phyloP scores from a whole-genome alignment of 805 yeast species.

The Cyberlindnera saturnus region DNA sequence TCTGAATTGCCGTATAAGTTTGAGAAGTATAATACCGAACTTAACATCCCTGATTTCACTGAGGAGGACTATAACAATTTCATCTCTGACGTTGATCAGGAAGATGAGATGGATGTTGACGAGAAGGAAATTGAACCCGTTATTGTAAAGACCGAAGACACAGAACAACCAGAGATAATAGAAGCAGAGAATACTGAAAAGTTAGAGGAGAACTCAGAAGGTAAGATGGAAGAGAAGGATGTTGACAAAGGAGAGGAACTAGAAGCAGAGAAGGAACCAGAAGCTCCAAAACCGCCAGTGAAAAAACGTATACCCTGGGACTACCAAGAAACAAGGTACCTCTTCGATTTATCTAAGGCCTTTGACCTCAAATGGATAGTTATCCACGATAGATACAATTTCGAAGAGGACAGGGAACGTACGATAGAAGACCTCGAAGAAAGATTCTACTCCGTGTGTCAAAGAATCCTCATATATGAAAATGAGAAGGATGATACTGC shows the following conservation, averaged over 20 bases:
- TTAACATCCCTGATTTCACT: slow-evolving; percentile 65
- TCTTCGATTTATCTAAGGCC: slow-evolving; percentile 65
- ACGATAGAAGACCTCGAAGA: slow-evolving; percentile 77
- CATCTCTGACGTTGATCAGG: slow-evolving; percentile 30
- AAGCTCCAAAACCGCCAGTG: slow-evolving; percentile 25
- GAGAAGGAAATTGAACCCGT: slow-evolving; percentile 2
- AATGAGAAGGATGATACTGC: slow-evolving; percentile 34
- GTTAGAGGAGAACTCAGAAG: neutral
- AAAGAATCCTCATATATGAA: slow-evolving; percentile 42
- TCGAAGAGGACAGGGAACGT: slow-evolving; percentile 26
- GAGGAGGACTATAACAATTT: slow-evolving; percentile 52
- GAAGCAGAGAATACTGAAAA: neutral
- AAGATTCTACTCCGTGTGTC: slow-evolving; percentile 68
- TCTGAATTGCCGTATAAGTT: slow-evolving; percentile 50
- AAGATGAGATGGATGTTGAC: slow-evolving; percentile 1
- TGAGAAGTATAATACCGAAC: slow-evolving; percentile 63
- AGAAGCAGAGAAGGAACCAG: slow-evolving; percentile 18
- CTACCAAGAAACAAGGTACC: slow-evolving; percentile 67
- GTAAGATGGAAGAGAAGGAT: slow-evolving; percentile 9
- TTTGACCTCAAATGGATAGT: slow-evolving; percentile 55
- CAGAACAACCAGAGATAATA: neutral
- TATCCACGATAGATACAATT: slow-evolving; percentile 54
- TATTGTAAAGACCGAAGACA: neutral
- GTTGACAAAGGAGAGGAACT: slow-evolving; percentile 8
- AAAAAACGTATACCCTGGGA: slow-evolving; percentile 44